Base-by-base conservation (phyloP, 2,329 filamentous ascomycete species). In the Colletotrichum salicis region DNA sequence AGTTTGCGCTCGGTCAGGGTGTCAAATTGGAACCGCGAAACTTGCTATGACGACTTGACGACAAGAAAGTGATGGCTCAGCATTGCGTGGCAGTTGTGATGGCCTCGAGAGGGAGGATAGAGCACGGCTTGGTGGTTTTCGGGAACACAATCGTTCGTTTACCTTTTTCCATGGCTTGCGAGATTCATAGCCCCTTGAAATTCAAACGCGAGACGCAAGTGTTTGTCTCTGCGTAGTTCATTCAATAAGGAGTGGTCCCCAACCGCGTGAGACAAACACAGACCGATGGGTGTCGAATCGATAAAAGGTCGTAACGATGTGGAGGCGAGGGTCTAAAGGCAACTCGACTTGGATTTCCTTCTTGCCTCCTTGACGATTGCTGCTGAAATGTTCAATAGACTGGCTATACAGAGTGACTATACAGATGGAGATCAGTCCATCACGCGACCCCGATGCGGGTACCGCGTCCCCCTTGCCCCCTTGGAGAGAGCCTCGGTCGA, bases 11-110 rank as follows among this genome's bases (percentile, higher is more conserved):
- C 69, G 45, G 54, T 64, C 27, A 41, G 41, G 22, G 52, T 51
- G 54, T 37, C 56, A 19, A 35, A 31, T 15, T 54, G 27, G 33
- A 19, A 58, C 41, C 48, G 58, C 52, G 52, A 60, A 45, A 71
- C 29, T 73, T 62, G 56, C 41, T 63, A 67, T 66, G 61, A 70
- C 41, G 70, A 72, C 60, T 66, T 62, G 52, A 70, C 56, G 67
- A 71, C 13, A 22, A n/a, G n/a, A 19, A 63, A 35, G 56, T 51
- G 69, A 69, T 29, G 24, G 69, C 45, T 64, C 69, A 64, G 65
- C 59, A 69, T 71, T 64, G 69, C 65, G 59, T 64, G 65, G 59
- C 69, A 71, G 33, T 71, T 69, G 45, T 45, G 27, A 55, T 31
- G 59, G 65, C 59, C 68, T 55, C 41, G 45, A 31, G 37, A 41